These are phyloP conservation scores for Suhomyces ambrosiae DNA, from an alignment of 1,139 yeast genomes.

Conservation along the genomic window DNA sequence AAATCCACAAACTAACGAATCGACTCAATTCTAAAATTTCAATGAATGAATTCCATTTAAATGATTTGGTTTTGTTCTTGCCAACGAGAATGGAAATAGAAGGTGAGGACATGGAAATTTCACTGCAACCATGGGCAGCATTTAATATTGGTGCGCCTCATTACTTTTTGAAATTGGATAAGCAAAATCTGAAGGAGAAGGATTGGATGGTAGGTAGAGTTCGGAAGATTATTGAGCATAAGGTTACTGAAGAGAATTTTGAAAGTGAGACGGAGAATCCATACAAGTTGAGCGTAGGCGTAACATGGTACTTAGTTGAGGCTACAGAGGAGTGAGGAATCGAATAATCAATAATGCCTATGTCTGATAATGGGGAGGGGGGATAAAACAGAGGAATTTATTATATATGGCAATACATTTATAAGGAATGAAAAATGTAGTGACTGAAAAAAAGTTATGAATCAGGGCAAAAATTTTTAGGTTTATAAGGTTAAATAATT, in stretches of 20 bases:
- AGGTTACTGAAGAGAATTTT: constrained; percentile 41
- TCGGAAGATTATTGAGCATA: constrained; percentile 47
- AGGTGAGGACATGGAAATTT: constrained; percentile 15
- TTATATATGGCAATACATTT: too few species aligned
- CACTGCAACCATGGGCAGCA: constrained; percentile 78
- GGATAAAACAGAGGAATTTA: too few species aligned
- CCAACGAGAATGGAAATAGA: constrained; percentile 63
- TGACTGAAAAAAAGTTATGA: too few species aligned
- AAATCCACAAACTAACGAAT: constrained; percentile 35
- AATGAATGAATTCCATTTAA: constrained; percentile 61
- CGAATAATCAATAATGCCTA: too few species aligned
- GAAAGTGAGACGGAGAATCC: constrained; percentile 43
- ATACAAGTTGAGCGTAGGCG: constrained; percentile 49
- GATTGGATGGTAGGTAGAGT: constrained; percentile 80
- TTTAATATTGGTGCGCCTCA: constrained; percentile 83
- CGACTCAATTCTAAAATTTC: constrained; percentile 58
- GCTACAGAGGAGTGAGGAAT: constrained; percentile 38
- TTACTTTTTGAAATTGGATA: constrained; percentile 54
- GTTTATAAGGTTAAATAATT: too few species aligned
- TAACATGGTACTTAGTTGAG: constrained; percentile 52
- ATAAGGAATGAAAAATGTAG: too few species aligned
- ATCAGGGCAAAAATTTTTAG: too few species aligned
- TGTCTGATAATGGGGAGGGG: too few species aligned
- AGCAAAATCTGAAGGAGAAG: constrained; percentile 28
- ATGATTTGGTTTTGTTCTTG: constrained; percentile 78